Evolutionary conservation across 441 rosid species (phyloP).

Genomic region (Lepidium campestre): DNA sequence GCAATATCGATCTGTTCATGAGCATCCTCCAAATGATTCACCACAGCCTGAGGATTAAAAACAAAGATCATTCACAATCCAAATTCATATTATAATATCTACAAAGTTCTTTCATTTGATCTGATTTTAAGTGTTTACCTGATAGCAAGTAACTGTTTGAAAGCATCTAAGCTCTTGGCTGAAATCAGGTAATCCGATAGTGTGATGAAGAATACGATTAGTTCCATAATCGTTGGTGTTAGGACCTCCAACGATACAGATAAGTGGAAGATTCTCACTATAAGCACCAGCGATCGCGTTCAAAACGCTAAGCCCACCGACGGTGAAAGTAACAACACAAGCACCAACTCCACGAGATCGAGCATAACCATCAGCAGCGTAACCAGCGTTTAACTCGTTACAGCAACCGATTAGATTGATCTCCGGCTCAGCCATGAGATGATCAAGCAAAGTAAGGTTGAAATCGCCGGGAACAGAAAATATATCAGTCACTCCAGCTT

Average conservation of each 20-base stretch:
- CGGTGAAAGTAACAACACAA: constrained; percentile 39
- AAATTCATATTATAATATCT: too few relatives aligned
- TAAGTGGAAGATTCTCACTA: constrained; percentile 39
- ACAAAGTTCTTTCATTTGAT: background rate
- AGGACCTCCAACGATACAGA: constrained; percentile 42
- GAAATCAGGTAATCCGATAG: constrained; percentile 40
- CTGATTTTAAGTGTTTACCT: constrained; percentile 24
- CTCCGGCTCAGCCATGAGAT: constrained; percentile 36
- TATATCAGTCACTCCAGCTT: constrained; percentile 61
- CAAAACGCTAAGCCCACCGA: constrained; percentile 40
- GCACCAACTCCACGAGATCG: constrained; percentile 37
- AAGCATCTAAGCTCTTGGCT: constrained; percentile 39
- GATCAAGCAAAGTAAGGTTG: constrained; percentile 40
- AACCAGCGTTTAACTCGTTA: constrained; percentile 42
- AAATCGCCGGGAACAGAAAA: constrained; percentile 63
- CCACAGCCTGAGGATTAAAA: background rate
- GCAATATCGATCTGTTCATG: background rate
- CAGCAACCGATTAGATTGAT: constrained; percentile 37
- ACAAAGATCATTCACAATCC: background rate
- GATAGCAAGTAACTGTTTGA: constrained; percentile 33
- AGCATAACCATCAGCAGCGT: constrained; percentile 41
- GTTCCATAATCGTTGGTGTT: constrained; percentile 38
- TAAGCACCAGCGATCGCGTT: constrained; percentile 43
- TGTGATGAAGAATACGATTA: constrained; percentile 37
- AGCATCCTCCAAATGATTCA: constrained; percentile 8